Percentiles rank a stretch among this genome's conserved stretches.
phyloP scores from a whole-genome alignment of 345 rosid genomes.

The Mercurialis annua region DNA sequence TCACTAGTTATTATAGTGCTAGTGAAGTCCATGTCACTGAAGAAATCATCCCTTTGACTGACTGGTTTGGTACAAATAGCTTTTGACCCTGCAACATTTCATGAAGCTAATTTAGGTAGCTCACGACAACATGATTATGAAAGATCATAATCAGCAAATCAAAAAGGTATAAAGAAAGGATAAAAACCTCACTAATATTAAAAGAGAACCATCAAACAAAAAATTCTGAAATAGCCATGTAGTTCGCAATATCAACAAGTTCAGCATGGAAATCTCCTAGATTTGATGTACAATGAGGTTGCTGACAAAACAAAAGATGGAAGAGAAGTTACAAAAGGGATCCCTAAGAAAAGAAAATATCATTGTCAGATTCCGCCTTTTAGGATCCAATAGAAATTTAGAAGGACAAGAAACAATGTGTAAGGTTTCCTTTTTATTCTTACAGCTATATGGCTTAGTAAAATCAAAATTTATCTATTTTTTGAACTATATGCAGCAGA shows the following conservation, averaged over 20 bases:
- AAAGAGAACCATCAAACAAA: neutral
- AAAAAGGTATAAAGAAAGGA: neutral
- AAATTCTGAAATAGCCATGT: neutral
- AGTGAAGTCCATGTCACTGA: constrained; percentile 53
- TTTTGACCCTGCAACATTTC: constrained; percentile 45
- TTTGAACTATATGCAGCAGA: neutral
- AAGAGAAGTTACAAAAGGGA: neutral
- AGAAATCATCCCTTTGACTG: constrained; percentile 24
- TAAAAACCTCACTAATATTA: neutral
- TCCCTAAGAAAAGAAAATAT: too few relatives aligned
- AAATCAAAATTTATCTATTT: neutral
- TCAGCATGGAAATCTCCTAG: neutral
- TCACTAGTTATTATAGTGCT: constrained; percentile 57
- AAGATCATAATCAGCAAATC: neutral
- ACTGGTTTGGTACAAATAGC: constrained; percentile 28
- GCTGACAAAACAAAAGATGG: neutral
- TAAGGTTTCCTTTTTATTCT: neutral
- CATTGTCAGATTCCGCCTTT: neutral
- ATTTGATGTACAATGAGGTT: neutral
- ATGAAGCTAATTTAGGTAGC: neutral
- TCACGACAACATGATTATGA: neutral
- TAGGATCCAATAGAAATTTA: neutral
- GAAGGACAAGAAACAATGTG: too few relatives aligned
- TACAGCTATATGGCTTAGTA: neutral
- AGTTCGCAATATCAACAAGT: neutral